Evolutionary conservation across 352 stramenopile genomes (phyloP).

Genomic region (Phytophthora sp.): DNA sequence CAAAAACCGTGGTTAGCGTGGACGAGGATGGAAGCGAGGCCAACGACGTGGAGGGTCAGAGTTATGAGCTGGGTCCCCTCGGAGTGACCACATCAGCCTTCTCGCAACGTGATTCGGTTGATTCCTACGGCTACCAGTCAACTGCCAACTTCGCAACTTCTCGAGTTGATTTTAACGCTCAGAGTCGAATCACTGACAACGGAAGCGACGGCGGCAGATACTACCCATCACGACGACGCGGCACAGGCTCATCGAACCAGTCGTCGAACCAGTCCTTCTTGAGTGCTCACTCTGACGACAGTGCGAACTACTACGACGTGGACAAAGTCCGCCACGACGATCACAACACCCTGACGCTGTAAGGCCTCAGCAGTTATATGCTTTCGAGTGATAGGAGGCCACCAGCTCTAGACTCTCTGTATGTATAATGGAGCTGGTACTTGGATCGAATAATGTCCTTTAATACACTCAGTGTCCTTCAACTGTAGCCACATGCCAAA

Average conservation of each 20-base stretch:
- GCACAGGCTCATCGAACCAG: conserved; percentile 48
- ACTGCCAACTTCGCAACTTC: conserved; percentile 25
- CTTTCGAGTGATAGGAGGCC: conserved; percentile 27
- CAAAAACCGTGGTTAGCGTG: conserved; percentile 53
- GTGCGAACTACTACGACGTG: conserved; percentile 57
- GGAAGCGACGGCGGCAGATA: conserved; percentile 37
- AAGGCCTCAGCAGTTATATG: background rate
- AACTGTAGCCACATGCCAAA: conserved; percentile 6
- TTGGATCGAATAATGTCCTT: too few species aligned
- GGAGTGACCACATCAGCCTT: conserved; percentile 35
- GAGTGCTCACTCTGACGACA: conserved; percentile 69
- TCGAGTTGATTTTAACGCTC: conserved; percentile 32
- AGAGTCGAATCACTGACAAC: conserved; percentile 36
- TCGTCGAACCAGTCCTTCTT: conserved; percentile 66
- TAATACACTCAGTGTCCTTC: too few species aligned
- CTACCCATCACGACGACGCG: conserved; percentile 26
- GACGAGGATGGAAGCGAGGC: conserved; percentile 23
- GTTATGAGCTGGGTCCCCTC: conserved; percentile 30
- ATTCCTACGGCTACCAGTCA: conserved; percentile 37
- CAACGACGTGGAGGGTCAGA: conserved; percentile 24
- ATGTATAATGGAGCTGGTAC: conserved; percentile 39
- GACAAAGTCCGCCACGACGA: conserved; percentile 26
- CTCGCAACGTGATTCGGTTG: conserved; percentile 23
- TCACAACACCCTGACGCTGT: conserved; percentile 34
- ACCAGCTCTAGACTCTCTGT: conserved; percentile 26